Evolutionary conservation across 2,329 filamentous ascomycete genomes (phyloP).

Genomic region (Pseudopithomyces chartarum): DNA sequence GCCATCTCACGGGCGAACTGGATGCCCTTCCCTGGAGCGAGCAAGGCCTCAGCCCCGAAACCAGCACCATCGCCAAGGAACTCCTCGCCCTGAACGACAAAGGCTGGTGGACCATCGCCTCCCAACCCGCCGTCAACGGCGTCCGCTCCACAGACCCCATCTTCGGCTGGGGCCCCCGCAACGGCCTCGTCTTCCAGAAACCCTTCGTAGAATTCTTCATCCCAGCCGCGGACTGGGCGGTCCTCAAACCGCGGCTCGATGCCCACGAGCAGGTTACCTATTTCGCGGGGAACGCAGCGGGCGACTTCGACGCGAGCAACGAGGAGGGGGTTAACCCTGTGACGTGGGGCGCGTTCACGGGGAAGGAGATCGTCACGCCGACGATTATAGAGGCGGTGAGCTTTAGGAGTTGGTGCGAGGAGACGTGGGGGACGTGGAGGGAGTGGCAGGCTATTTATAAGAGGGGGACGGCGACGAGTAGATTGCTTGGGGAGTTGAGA

Average conservation of each 20-base stretch:
- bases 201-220: constrained; percentile 98
- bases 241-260: constrained; percentile 69
- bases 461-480: constrained; percentile 71
- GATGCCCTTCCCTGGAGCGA: constrained; percentile 92
- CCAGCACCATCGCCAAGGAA: constrained; percentile 75
- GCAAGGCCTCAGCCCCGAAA: constrained; percentile 83
- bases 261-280: constrained; percentile 75
- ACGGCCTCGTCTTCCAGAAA: constrained; percentile 97
- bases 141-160: constrained; percentile 74
- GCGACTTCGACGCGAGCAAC: constrained; percentile 74
- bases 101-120: constrained; percentile 96
- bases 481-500: constrained; percentile 69
- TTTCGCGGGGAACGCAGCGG: constrained; percentile 79
- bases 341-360: constrained; percentile 94
- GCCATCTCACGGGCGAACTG: constrained; percentile 79
- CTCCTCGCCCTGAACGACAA: constrained; percentile 77
- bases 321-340: constrained; percentile 83
- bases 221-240: constrained; percentile 71
- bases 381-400: constrained; percentile 96
- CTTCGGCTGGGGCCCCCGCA: constrained; percentile 91
- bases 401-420: constrained; percentile 92
- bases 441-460: constrained; percentile 93
- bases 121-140: constrained; percentile 91
- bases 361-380: constrained; percentile 93
- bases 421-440: constrained; percentile 92